Evolutionary conservation across 495 filamentous ascomycete species (phyloP), one percentile per base, ranked within the genome.

Genomic region (Penicillium macrosclerotiorum): DNA sequence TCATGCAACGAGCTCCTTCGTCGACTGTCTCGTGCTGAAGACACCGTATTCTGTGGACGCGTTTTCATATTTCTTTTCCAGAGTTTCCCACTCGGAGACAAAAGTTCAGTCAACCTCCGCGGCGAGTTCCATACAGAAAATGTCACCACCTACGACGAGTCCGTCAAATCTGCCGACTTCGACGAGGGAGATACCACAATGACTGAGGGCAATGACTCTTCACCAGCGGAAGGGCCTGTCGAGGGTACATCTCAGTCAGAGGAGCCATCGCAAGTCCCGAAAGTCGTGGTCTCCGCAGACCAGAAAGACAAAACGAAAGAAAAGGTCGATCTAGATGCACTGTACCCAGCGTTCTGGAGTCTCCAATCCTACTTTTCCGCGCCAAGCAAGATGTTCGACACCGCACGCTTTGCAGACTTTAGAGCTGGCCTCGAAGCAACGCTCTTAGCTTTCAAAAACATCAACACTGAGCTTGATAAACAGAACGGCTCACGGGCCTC

Each of bases 61-160:
- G 91, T 99, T 16, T 95, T 95, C 60, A 95, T 99, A 51, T 99
- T 95, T 59, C 80, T 97, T 45, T 97, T 96, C 65, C 93, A 97
- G 64, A 94, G 88, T 62, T 96, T 97, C 57, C 90, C 93, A 8
- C 75, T 97, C 0, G 90, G 91, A 19, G 93, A 99, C 68, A 92
- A 88, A 57, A 96, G 93, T 62, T 95, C 91, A 1, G 92, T 99
- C 37, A 99, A 99, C 54, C 78, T 96, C 36, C 82, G 94, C 20
- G 93, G 93, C 53, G 93, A 97, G 65, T 99, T 91, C 51, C 94
- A 99, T 57, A 80, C 84, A 14, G 92, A 96, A 54, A 99, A 99
- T 77, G 81, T 93, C 39, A 99, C 93, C 2, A 83, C 79, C 0
- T 97, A 82, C 61, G 91, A 96, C 44, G 75, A 80, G 13, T 70